Evolutionary conservation across 139 green algal genomes (phyloP), one percentile per base, ranked within the genome.

Genomic region (Astrephomene gubernaculifera): DNA sequence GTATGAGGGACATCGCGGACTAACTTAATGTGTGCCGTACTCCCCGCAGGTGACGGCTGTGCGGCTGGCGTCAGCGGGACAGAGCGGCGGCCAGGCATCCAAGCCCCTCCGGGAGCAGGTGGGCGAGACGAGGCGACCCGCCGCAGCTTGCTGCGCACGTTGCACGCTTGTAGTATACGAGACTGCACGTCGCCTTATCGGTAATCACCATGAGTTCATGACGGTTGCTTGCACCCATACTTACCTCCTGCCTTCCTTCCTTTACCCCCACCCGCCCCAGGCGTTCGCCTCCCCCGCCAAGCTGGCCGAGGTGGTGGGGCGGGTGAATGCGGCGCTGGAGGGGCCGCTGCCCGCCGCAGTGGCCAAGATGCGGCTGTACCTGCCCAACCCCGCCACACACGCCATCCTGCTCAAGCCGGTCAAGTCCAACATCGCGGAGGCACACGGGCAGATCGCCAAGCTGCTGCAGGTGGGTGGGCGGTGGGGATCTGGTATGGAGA

Each of bases 351-450:
- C 94, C 0, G 71, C 86, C 10, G 89, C 93, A 0, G 92, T 96
- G 4, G 44, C 53, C 33, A 94, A 93, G 65, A 95, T 99, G 94
- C 87, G 87, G 52, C 85, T 97, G 17, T 99, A 99, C 90, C 88
- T 99, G 45, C 85, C 90, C 53, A 95, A 95, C 72, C 84, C 92
- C 24, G 80, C 84, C 79, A 98, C 96, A 19, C 93, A 94, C 43
- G 89, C 87, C 57, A 95, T 97, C 61, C 90, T 99, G 78, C 95
- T 98, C 81, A 92, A 91, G 81, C 97, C 97, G 54, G 97, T 99
- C 86, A 96, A 96, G 86, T 94, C 87, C 70, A 99, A 99, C 84
- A 95, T 99, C 43, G 89, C 93, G 1, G 97, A 99, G 87, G 97
- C 97, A 21, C 96, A 99, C 82, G 92, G 83, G 2, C 97, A 99